Evolutionary conservation across 1,284 basidiomycete genomes (phyloP), one percentile per base, ranked within the genome.

Genomic region (Mrakiaceae sp.): DNA sequence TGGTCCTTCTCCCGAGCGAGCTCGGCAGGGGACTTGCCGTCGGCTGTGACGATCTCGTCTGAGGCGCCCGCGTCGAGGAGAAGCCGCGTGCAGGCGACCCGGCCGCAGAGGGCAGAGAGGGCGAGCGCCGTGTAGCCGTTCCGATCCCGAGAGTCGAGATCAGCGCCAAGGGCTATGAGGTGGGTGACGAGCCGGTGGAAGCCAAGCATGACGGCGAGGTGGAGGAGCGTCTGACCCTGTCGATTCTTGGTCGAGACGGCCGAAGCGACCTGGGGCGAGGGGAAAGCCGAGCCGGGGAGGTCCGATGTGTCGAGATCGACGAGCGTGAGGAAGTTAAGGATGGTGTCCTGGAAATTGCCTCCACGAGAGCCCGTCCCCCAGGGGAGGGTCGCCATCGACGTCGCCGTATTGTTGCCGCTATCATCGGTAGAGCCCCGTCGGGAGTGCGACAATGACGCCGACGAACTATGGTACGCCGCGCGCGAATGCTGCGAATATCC

Each of bases 61-160:
- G 89, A 85, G 0, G 94, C 94, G 12, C 91, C 91, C 43, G 85
- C 88, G 12, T 82, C 79, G 12, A 96, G 72, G 44, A 98, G 79
- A 4, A 86, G 76, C 51, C 81, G 78, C 0, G 84, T 83, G 72
- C 90, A 91, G 9, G 82, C 80, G 55, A 79, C 76, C 27, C 87
- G 85, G 40, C 82, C 83, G 16, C 80, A 81, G 53, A 94, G 77
- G 0, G 85, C 87, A 12, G 93, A 89, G 72, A 95, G 87, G 73
- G 95, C 90, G 49, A 98, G 78, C 0, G 95, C 84, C 0, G 94
- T 98, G 72, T 82, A 92, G 5, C 95, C 95, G 73, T 92, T 96
- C 67, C 82, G 80, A 75, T 98, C 96, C 64, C 90, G 85, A 2
- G 82, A 82, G 73, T 98, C 90, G 57, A 93, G 70, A 70, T 93